A percentile compares a stretch with the other conserved stretches of the same genome.
Evolutionary conservation across 163 green algal species (phyloP).

Genomic region (Coccomyxa subellipsoidea): DNA sequence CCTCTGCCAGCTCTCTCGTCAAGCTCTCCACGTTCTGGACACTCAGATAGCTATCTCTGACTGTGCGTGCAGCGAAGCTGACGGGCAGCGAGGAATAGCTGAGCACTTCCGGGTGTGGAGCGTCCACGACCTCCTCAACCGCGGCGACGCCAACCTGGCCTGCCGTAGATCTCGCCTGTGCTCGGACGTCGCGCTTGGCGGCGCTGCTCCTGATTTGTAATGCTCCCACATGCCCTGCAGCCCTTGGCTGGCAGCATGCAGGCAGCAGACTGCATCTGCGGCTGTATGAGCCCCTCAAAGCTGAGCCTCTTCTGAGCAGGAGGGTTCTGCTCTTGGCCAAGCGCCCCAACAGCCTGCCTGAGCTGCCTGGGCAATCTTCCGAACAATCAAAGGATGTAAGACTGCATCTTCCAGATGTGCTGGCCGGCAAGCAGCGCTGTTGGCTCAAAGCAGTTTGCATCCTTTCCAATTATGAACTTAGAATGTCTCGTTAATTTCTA

Average conservation of each 20-base stretch:
- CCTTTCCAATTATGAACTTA: neutral
- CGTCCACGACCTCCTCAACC: neutral
- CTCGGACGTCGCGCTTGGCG: neutral
- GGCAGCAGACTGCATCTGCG: neutral
- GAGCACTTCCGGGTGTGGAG: neutral
- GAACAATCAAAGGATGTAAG: neutral
- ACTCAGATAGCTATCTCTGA: neutral
- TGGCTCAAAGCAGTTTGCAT: neutral
- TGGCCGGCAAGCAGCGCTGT: neutral
- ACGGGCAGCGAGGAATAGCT: neutral
- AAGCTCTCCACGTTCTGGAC: neutral
- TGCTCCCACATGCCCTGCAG: neutral
- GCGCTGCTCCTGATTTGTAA: neutral
- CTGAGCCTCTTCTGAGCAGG: neutral
- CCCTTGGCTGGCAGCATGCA: neutral
- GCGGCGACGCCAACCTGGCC: slow-evolving; percentile 7
- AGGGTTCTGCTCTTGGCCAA: neutral
- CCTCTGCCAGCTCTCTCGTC: neutral
- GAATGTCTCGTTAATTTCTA: neutral
- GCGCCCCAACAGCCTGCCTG: neutral
- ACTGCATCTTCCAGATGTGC: neutral
- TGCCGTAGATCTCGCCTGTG: neutral
- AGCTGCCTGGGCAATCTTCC: neutral
- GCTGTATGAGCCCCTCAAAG: neutral
- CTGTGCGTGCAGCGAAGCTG: neutral